These are phyloP conservation scores for Termitomyces sp. DNA, from an alignment of 768 basidiomycete species.

Conservation along the genomic window DNA sequence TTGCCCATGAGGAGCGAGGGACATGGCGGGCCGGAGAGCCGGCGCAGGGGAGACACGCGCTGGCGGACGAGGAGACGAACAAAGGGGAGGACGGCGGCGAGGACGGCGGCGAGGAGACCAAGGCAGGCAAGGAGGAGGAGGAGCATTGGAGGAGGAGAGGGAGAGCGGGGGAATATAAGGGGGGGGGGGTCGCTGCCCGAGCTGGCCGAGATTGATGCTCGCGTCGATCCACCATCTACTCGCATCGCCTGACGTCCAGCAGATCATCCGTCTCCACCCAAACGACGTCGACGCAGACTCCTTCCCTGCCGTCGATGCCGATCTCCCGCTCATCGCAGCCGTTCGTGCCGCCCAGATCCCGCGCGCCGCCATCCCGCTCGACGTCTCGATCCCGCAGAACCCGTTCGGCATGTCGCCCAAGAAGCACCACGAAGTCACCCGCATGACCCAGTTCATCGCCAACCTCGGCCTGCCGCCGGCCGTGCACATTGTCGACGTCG, in stretches of 20 bases:
- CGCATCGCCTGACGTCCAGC: slow-evolving; percentile 10
- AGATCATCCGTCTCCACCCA: slow-evolving; percentile 43
- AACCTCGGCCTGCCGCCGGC: slow-evolving; percentile 27
- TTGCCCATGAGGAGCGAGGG: too few relatives aligned
- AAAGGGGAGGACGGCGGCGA: too few relatives aligned
- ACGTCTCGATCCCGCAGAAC: slow-evolving; percentile 12
- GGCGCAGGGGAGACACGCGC: too few relatives aligned
- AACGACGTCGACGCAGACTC: too few relatives aligned
- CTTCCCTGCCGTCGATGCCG: slow-evolving; percentile 16
- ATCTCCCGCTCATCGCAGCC: slow-evolving; percentile 16
- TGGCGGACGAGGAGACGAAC: too few relatives aligned
- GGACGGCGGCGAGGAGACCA: too few relatives aligned
- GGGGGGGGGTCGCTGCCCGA: too few relatives aligned
- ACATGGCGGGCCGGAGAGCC: too few relatives aligned
- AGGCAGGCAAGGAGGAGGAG: too few relatives aligned
- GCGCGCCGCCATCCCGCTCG: slow-evolving; percentile 19
- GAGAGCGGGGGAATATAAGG: too few relatives aligned
- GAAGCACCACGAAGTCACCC: slow-evolving; percentile 66
- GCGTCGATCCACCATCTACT: background rate
- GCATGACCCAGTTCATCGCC: slow-evolving; percentile 43
- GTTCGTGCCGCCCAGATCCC: slow-evolving; percentile 21
- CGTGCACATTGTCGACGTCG: slow-evolving; percentile 63
- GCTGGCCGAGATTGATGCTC: background rate
- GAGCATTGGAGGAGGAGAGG: too few relatives aligned
- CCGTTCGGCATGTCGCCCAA: slow-evolving; percentile 67